phyloP scores from a whole-genome alignment of 1,284 basidiomycete genomes.

The Vanrija pseudolonga region DNA sequence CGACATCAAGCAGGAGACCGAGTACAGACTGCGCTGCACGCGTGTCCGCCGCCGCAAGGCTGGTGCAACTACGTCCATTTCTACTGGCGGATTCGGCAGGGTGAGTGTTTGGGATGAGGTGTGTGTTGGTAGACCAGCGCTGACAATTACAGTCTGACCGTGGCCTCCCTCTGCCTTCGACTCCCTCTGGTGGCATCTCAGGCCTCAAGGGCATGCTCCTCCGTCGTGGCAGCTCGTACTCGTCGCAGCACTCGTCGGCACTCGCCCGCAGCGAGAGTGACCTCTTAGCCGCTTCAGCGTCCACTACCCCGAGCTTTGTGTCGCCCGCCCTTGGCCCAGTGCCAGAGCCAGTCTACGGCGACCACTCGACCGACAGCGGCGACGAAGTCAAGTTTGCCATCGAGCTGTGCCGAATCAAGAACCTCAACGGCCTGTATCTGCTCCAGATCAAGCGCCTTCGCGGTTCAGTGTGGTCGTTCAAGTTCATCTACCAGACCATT shows the following conservation, averaged over 20 bases:
- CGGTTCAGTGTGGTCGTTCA: constrained; percentile 89
- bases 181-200: constrained; percentile 58
- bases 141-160: constrained; percentile 30
- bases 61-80: constrained; percentile 43
- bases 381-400: constrained; percentile 92
- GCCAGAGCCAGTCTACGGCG: constrained; percentile 69
- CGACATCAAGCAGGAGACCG: constrained; percentile 78
- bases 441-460: constrained; percentile 86
- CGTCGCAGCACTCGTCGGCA: constrained; percentile 51
- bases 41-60: constrained; percentile 67
- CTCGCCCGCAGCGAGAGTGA: constrained; percentile 33
- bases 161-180: constrained; percentile 71
- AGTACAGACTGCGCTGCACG: constrained; percentile 81
- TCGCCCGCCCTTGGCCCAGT: constrained; percentile 21
- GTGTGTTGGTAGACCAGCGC: background rate
- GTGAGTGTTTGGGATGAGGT: constrained; percentile 53
- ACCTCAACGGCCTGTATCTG: constrained; percentile 79
- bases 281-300: constrained; percentile 42
- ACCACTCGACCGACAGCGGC: constrained; percentile 68
- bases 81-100: constrained; percentile 62
- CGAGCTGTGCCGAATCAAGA: constrained; percentile 81
- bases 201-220: constrained; percentile 81
- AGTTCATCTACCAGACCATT: constrained; percentile 85
- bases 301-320: constrained; percentile 23
- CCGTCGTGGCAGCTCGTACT: constrained; percentile 79